A percentile compares a stretch with the other conserved stretches of the same genome.
These are phyloP conservation scores for Colletotrichum limetticola DNA, from an alignment of 2,329 filamentous ascomycete species.

Conservation along the genomic window DNA sequence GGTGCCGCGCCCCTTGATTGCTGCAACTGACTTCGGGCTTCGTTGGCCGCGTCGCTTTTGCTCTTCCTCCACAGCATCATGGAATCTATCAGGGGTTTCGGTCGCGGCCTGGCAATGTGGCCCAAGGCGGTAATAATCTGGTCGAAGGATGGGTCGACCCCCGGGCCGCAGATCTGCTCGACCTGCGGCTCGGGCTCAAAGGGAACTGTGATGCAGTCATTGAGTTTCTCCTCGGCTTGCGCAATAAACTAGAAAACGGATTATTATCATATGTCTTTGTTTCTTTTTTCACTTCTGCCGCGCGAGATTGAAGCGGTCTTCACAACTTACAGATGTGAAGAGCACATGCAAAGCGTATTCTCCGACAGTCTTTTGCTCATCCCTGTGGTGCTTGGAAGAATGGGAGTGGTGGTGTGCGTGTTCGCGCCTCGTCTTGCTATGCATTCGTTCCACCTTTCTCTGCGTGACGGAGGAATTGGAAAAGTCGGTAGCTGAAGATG, in stretches of 20 bases:
- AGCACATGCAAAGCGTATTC: constrained; percentile 97
- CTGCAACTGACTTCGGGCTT: constrained; percentile 69
- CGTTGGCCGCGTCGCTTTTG: constrained; percentile 88
- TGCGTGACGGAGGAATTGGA: constrained; percentile 56
- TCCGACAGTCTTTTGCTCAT: constrained; percentile 91
- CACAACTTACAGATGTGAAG: constrained; percentile 81
- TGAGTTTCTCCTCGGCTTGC: constrained; percentile 96
- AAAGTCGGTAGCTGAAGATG: constrained; percentile 58
- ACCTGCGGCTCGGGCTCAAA: constrained; percentile 86
- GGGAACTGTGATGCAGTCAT: constrained; percentile 83
- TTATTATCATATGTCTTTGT: constrained; percentile 42
- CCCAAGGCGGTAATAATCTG: constrained; percentile 93
- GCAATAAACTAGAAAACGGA: constrained; percentile 77
- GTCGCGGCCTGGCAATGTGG: constrained; percentile 93
- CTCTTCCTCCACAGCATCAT: constrained; percentile 98
- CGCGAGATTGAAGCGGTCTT: not conserved
- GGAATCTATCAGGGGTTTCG: constrained; percentile 93
- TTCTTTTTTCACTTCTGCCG: not conserved
- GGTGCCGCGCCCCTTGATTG: constrained; percentile 56
- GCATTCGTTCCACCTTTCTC: constrained; percentile 69
- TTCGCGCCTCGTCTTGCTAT: constrained; percentile 76
- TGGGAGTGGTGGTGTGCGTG: constrained; percentile 81
- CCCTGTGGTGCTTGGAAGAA: constrained; percentile 74
- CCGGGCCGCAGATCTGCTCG: constrained; percentile 89
- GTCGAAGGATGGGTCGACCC: constrained; percentile 89